Evolutionary conservation across 345 rosid species (phyloP).

Genomic region (Toxicodendron radicans): DNA sequence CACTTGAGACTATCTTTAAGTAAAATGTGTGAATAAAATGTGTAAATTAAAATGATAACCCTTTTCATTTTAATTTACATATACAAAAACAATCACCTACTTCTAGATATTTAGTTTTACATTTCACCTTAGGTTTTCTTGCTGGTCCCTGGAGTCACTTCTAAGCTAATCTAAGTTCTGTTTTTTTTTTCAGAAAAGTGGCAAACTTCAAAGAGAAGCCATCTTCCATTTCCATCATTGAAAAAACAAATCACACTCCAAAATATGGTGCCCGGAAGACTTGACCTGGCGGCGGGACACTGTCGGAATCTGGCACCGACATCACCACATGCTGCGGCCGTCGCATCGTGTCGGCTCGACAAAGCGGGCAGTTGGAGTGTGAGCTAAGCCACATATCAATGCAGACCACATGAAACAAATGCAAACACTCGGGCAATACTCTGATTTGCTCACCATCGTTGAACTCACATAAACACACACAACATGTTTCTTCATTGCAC

Average conservation of each 20-base stretch:
- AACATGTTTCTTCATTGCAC: constrained; percentile 37
- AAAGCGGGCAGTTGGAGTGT: constrained; percentile 53
- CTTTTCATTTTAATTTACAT: not conserved
- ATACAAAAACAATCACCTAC: not conserved
- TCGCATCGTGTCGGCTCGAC: constrained; percentile 32
- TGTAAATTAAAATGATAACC: too few relatives aligned
- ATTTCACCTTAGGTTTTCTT: not conserved
- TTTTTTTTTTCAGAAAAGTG: not conserved
- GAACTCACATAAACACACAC: constrained; percentile 51
- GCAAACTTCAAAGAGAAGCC: constrained; percentile 4
- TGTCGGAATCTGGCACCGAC: constrained; percentile 21
- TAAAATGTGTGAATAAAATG: too few relatives aligned
- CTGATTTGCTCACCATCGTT: constrained; percentile 42
- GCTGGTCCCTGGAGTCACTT: constrained; percentile 7
- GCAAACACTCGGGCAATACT: constrained; percentile 45
- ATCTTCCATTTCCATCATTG: not conserved
- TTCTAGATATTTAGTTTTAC: not conserved
- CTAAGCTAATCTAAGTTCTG: not conserved
- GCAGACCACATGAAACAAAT: constrained; percentile 49
- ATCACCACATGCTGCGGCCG: constrained; percentile 11
- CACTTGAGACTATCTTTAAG: too few relatives aligned
- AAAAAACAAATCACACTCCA: not conserved
- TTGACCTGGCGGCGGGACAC: not conserved
- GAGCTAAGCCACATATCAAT: constrained; percentile 51
- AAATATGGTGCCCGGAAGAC: not conserved